Evolutionary conservation across 2,329 filamentous ascomycete genomes (phyloP).

Genomic region (Fusarium abutilonis): DNA sequence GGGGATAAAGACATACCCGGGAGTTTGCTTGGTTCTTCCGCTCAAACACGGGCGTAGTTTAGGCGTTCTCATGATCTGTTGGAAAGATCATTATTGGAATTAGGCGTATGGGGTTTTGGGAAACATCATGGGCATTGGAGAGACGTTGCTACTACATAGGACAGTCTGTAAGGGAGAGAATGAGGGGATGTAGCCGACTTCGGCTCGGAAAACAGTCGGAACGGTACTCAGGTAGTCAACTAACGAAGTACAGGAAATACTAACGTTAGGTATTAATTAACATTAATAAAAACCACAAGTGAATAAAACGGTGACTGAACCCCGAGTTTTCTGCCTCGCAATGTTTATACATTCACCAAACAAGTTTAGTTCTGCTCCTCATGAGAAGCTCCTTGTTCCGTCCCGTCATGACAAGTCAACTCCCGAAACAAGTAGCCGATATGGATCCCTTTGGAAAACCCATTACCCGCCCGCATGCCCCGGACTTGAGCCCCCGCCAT

Average conservation of each 20-base stretch:
- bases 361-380: slow-evolving; percentile 17
- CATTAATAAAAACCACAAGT: slow-evolving; percentile 7
- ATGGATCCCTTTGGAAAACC: slow-evolving; percentile 36
- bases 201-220: slow-evolving; percentile 29
- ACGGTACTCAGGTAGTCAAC: background rate
- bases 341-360: slow-evolving; percentile 6
- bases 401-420: slow-evolving; percentile 37
- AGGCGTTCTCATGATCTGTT: background rate
- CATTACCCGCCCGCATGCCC: slow-evolving; percentile 40
- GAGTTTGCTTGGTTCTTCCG: slow-evolving; percentile 19
- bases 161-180: background rate
- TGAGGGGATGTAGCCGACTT: slow-evolving; percentile 11
- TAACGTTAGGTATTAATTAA: no score
- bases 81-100: slow-evolving; percentile 2
- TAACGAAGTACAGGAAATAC: no score
- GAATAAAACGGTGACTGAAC: slow-evolving; percentile 34
- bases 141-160: no score
- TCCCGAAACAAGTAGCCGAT: slow-evolving; percentile 44
- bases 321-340: slow-evolving; percentile 18
- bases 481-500: slow-evolving; percentile 42
- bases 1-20: slow-evolving; percentile 43
- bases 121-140: slow-evolving; percentile 21
- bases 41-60: slow-evolving; percentile 15
- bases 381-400: slow-evolving; percentile 13
- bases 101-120: slow-evolving; percentile 17